A percentile compares a stretch with the other conserved stretches of the same genome.
Evolutionary conservation across 1,139 yeast species (phyloP).

Genomic region (Candida tetrigidarum): DNA sequence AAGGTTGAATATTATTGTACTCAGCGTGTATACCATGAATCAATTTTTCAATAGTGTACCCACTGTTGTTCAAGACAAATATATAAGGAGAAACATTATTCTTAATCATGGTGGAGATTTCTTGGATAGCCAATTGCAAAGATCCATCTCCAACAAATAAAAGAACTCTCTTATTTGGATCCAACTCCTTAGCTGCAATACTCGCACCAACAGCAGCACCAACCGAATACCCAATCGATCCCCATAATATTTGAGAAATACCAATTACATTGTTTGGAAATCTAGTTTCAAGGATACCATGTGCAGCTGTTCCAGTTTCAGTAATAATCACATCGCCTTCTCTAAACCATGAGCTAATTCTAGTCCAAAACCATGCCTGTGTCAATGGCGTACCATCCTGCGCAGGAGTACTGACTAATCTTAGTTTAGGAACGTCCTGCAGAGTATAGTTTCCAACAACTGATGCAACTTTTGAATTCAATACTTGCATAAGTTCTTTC

Average conservation of each 20-base stretch:
- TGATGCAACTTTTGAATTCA: conserved; percentile 41
- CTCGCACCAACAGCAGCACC: conserved; percentile 89
- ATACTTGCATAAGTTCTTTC: conserved; percentile 64
- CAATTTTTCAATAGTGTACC: conserved; percentile 88
- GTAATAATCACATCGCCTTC: conserved; percentile 83
- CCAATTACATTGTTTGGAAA: conserved; percentile 78
- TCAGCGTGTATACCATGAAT: conserved; percentile 79
- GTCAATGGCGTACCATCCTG: conserved; percentile 41
- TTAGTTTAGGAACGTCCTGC: conserved; percentile 49
- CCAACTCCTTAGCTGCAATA: conserved; percentile 78
- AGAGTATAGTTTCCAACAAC: conserved; percentile 43
- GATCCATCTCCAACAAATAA: conserved; percentile 92
- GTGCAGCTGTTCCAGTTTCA: conserved; percentile 91
- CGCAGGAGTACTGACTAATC: conserved; percentile 37
- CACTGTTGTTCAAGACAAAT: conserved; percentile 82
- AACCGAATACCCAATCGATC: conserved; percentile 86
- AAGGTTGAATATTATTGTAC: conserved; percentile 81
- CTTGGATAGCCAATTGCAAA: conserved; percentile 85
- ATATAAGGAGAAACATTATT: conserved; percentile 81
- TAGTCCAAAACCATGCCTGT: conserved; percentile 85
- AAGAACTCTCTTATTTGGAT: conserved; percentile 71
- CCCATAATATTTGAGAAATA: conserved; percentile 90
- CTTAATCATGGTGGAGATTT: conserved; percentile 81
- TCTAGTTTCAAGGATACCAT: conserved; percentile 79
- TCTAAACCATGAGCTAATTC: conserved; percentile 71